A percentile compares a stretch with the other conserved stretches of the same genome.
These are phyloP conservation scores for Xerocomellus amylosporus DNA, from an alignment of 768 basidiomycete species.

Conservation along the genomic window DNA sequence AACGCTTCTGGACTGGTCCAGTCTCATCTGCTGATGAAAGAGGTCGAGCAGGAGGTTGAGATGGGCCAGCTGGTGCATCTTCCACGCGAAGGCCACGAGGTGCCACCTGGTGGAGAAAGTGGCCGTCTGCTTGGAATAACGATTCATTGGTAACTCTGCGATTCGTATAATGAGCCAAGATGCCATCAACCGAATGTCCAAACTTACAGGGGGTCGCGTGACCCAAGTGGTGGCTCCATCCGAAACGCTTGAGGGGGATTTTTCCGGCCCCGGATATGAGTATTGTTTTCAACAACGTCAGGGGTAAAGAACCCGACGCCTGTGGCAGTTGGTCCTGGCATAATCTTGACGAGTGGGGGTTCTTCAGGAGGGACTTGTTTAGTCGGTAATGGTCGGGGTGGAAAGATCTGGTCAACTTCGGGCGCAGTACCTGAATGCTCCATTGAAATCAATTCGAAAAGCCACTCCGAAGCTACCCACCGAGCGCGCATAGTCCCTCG, in stretches of 20 bases:
- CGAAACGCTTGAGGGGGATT: conserved; percentile 55
- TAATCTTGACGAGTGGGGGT: conserved; percentile 33
- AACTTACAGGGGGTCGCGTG: conserved; percentile 64
- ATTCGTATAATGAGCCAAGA: conserved; percentile 6
- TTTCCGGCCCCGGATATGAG: conserved; percentile 58
- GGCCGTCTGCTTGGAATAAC: conserved; percentile 52
- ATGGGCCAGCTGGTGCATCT: conserved; percentile 37
- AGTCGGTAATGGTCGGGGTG: conserved; percentile 55
- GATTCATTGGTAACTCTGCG: conserved; percentile 56
- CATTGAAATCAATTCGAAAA: conserved; percentile 12
- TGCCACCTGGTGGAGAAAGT: conserved; percentile 47
- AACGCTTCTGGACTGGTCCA: conserved; percentile 72
- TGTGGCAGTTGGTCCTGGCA: conserved; percentile 52
- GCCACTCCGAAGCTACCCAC: conserved; percentile 40
- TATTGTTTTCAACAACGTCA: conserved; percentile 53
- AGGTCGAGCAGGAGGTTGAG: conserved; percentile 56
- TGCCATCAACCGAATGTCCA: not conserved
- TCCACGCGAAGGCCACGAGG: conserved; percentile 45
- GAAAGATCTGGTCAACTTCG: conserved; percentile 71
- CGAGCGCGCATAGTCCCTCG: conserved; percentile 79
- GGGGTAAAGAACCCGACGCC: conserved; percentile 78
- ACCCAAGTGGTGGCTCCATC: conserved; percentile 47
- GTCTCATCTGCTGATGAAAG: conserved; percentile 82
- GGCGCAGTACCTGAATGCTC: conserved; percentile 56
- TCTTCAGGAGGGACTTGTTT: conserved; percentile 57